These are phyloP conservation scores for Spergularia azorica DNA, from an alignment of 179 eudicot species.

Conservation along the genomic window DNA sequence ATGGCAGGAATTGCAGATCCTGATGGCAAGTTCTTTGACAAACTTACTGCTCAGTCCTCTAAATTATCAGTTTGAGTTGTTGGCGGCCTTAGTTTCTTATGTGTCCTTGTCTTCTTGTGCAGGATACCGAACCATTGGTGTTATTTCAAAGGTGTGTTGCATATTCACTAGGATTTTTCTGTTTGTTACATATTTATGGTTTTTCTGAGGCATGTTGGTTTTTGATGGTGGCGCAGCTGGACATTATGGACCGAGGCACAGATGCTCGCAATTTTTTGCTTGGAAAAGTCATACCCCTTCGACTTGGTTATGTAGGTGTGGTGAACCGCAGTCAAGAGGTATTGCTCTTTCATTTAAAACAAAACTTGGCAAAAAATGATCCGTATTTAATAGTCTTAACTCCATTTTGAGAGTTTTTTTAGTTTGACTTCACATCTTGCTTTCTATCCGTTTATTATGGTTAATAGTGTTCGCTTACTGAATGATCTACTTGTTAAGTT, in stretches of 20 bases:
- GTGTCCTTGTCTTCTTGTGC: constrained; percentile 29
- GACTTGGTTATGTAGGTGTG: constrained; percentile 93
- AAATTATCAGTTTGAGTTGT: background rate
- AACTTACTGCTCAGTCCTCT: background rate
- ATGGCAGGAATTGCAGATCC: constrained; percentile 97
- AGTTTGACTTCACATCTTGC: too few species aligned
- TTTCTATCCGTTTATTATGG: too few species aligned
- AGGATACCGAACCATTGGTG: constrained; percentile 98
- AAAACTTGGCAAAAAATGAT: background rate
- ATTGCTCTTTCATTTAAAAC: constrained; percentile 17
- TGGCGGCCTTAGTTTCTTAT: background rate
- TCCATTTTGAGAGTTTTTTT: background rate
- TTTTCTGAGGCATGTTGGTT: constrained; percentile 8
- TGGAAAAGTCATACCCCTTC: constrained; percentile 95
- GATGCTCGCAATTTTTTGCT: constrained; percentile 94
- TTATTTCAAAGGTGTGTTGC: constrained; percentile 78
- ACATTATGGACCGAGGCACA: constrained; percentile 98
- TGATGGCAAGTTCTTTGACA: constrained; percentile 52
- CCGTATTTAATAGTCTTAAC: background rate
- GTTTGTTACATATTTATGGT: background rate
- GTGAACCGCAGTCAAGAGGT: constrained; percentile 99
- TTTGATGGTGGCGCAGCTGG: constrained; percentile 59
- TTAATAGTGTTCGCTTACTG: too few species aligned
- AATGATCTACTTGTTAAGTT: too few species aligned
- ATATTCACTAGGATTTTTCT: constrained; percentile 11